Base-by-base conservation (phyloP, 495 filamentous ascomycete species). In the Chlorociboria aeruginascens region DNA sequence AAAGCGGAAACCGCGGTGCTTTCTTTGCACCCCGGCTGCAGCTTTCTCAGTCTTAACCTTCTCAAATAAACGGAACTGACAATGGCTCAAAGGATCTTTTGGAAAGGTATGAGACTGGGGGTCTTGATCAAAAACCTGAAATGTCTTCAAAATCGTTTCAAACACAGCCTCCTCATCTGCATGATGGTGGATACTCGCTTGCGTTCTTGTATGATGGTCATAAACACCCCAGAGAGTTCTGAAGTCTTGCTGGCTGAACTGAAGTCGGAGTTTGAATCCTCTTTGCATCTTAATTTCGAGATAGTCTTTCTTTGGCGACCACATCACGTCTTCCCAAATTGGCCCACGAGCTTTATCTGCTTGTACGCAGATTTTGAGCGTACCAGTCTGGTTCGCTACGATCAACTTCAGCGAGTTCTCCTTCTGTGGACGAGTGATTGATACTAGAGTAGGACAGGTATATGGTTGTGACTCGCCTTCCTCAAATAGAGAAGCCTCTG, bases 291-390 rank as follows among this genome's bases (percentile, higher is more conserved):
- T 74, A 28, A 93, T 63, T 20, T 74, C 69, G 53, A 94, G 69
- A 3, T 67, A 70, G 45, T 72, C 69, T 8, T 68, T 67, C 12
- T 79, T 76, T 9, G 75, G 63, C 43, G 80, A 81, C 87, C 87
- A 95, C 40, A 76, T 69, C 17, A 92, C 78, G 54, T 86, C 78
- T 30, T 85, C 73, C 88, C 88, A 94, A 0, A 76, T 80, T 2
- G 81, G 76, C 0, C 82, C 82, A n/a, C 66, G 63, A 54, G 74
- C 74, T 51, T 74, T 81, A 53, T 82, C 77, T 16, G 73, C 65
- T 48, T 83, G 83, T 28, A 95, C 80, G 44, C 74, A 64, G n/a
- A 93, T 63, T 54, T 85, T 83, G 45, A 92, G 74, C 16, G 79
- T 70, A 9, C 81, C 78, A 54, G 81, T 81, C 64, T 92, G 86